These are phyloP conservation scores for Amylostereum areolatum DNA, from an alignment of 1,284 basidiomycete species.

Conservation along the genomic window DNA sequence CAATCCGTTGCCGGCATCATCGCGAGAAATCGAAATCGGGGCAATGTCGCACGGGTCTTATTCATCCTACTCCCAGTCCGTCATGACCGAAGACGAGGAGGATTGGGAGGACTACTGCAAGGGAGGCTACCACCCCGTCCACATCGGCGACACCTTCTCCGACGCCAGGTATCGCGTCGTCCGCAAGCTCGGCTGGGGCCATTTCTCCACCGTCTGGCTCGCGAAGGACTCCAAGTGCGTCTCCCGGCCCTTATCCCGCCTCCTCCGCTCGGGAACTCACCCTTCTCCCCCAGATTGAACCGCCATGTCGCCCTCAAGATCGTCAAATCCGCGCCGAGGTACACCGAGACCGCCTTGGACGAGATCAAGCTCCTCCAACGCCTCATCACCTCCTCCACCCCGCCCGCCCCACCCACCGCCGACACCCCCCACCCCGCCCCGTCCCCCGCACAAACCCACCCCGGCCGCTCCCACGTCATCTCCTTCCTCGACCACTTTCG, in stretches of 20 bases:
- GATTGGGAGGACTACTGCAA: constrained; percentile 86
- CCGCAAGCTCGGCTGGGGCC: constrained; percentile 96
- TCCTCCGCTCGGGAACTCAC: constrained; percentile 3
- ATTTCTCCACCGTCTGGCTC: constrained; percentile 95
- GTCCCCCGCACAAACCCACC: constrained; percentile 65
- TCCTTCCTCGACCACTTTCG: constrained; percentile 96
- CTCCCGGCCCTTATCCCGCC: constrained; percentile 4
- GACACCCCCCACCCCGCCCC: constrained; percentile 52
- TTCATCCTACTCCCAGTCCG: constrained; percentile 49
- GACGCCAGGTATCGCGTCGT: constrained; percentile 88
- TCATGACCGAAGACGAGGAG: constrained; percentile 77
- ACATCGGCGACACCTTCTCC: constrained; percentile 91
- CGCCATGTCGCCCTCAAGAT: constrained; percentile 98
- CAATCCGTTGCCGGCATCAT: not conserved
- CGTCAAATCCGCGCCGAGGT: constrained; percentile 95
- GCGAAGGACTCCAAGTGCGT: constrained; percentile 80
- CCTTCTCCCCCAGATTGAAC: constrained; percentile 56
- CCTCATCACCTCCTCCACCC: constrained; percentile 83
- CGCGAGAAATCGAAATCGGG: constrained; percentile 6
- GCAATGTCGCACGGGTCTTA: constrained; percentile 43
- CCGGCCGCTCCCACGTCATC: constrained; percentile 83
- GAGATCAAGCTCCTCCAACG: constrained; percentile 98
- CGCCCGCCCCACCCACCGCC: constrained; percentile 47
- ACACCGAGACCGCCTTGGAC: constrained; percentile 97
- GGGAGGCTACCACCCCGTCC: constrained; percentile 93